Evolutionary conservation across 176 grass and related monocot genomes (phyloP).

Genomic region (Leersia perrieri): DNA sequence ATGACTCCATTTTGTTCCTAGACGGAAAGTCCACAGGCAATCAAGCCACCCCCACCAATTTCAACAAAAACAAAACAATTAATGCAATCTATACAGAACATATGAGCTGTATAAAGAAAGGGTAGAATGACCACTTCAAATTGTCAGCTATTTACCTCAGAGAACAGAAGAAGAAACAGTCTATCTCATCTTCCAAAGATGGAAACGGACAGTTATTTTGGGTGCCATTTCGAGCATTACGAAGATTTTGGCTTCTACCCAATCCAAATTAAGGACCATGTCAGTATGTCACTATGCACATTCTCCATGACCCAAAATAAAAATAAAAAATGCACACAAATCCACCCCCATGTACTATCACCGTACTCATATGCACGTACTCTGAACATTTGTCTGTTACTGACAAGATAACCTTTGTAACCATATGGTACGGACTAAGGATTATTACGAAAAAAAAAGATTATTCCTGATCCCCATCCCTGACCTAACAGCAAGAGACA

Average conservation of each 20-base stretch:
- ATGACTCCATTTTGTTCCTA: neutral
- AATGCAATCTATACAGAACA: neutral
- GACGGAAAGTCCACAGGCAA: neutral
- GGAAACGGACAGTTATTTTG: neutral
- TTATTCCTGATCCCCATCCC: neutral
- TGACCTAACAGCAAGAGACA: neutral
- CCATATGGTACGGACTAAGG: conserved; percentile 7
- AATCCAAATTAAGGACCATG: neutral
- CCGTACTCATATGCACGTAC: neutral
- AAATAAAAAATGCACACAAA: neutral
- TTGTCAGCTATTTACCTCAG: neutral
- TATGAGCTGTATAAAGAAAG: neutral
- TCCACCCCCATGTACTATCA: neutral
- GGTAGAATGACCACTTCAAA: neutral
- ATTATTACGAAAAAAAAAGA: neutral
- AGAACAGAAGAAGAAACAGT: neutral
- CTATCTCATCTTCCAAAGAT: conserved; percentile 18
- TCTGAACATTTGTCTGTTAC: neutral
- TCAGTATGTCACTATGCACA: neutral
- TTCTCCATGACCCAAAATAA: neutral
- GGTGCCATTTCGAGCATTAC: neutral
- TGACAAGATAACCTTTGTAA: neutral
- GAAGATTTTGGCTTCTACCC: neutral
- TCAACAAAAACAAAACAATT: neutral
- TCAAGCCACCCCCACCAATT: neutral